These are phyloP conservation scores for Phaeosphaeriaceae sp. DNA, from an alignment of 2,329 filamentous ascomycete genomes.

Conservation along the genomic window DNA sequence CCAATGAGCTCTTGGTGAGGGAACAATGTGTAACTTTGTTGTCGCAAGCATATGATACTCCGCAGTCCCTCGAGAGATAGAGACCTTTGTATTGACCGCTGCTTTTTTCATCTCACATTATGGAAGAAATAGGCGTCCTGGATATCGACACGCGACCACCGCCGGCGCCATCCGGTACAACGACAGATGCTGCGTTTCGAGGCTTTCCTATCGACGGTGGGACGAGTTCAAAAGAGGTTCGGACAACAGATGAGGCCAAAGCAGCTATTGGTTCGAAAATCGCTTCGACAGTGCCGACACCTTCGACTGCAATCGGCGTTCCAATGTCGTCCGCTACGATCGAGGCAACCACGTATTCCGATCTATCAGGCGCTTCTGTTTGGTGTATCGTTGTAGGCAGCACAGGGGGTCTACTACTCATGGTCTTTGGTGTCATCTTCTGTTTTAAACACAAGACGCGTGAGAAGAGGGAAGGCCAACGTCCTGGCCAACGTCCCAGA, in stretches of 20 bases:
- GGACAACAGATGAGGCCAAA: neutral
- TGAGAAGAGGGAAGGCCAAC: conserved; percentile 1
- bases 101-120: neutral
- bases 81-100: neutral
- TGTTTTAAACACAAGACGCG: neutral
- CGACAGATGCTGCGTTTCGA: neutral
- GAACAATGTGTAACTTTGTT: neutral
- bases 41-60: neutral
- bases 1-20: neutral
- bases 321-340: neutral
- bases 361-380: conserved; percentile 1
- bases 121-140: neutral
- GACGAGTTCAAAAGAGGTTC: neutral
- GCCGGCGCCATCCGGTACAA: neutral
- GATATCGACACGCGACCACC: conserved; percentile 6
- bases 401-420: conserved; percentile 4
- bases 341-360: neutral
- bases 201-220: neutral
- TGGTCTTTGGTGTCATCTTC: conserved; percentile 3
- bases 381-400: conserved; percentile 7
- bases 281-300: neutral
- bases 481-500: neutral
- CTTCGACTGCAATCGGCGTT: neutral
- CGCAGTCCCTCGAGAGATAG: neutral
- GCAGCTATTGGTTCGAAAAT: neutral